Percentiles rank a stretch among this genome's conserved stretches.
Conservation (phyloP, 352 stramenopile species). For the Phytophthora boehmeriae region DNA sequence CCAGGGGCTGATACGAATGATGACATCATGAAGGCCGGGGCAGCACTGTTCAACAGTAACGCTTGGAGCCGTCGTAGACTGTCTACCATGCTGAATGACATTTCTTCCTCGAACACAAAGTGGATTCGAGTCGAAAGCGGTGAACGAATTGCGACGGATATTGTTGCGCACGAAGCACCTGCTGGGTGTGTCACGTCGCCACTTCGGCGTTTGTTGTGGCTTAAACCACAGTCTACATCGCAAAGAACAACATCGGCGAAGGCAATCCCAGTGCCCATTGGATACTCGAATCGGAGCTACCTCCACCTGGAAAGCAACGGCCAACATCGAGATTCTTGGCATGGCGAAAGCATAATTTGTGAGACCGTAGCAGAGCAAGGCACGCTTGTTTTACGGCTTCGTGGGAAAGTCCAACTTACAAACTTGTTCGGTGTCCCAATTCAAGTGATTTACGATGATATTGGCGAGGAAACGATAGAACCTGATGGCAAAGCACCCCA, state of each 20-base stretch:
- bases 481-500: conserved; percentile 54
- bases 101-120: conserved; percentile 69
- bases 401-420: conserved; percentile 77
- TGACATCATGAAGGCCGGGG: conserved; percentile 50
- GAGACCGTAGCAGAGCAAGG: conserved; percentile 87
- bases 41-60: conserved; percentile 51
- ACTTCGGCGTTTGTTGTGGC: conserved; percentile 73
- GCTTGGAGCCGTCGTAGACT: conserved; percentile 69
- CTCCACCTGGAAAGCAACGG: conserved; percentile 76
- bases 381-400: conserved; percentile 79
- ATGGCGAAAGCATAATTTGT: conserved; percentile 83
- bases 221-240: conserved; percentile 70
- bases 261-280: conserved; percentile 85
- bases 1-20: conserved; percentile 46
- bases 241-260: conserved; percentile 51
- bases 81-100: conserved; percentile 78
- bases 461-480: conserved; percentile 56
- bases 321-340: conserved; percentile 67
- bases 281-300: conserved; percentile 87
- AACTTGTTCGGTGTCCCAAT: conserved; percentile 80
- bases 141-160: conserved; percentile 70
- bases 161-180: conserved; percentile 83
- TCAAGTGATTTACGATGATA: conserved; percentile 79
- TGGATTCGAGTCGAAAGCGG: conserved; percentile 76
- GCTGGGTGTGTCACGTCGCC: conserved; percentile 83